Evolutionary conservation across 2,329 filamentous ascomycete species (phyloP), one percentile per base, ranked within the genome.

Genomic region (Dothideomycetidae sp.): DNA sequence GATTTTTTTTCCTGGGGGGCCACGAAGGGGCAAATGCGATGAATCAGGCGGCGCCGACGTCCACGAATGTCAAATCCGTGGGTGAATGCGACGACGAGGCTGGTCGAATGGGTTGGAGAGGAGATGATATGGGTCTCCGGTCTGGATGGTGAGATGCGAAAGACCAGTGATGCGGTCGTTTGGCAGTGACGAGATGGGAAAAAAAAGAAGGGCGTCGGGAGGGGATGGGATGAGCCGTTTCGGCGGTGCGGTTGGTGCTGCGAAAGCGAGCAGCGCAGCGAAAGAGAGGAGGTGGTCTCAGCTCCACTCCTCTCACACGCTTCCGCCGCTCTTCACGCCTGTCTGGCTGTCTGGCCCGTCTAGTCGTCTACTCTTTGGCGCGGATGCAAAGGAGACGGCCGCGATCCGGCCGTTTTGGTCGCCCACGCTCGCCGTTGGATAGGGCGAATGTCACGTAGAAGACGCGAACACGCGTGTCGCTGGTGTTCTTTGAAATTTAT

Each of bases 1-100:
- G 15, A 33, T 16, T 42, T 39, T 36, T 41, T 41, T 37, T 33
- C 21, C 21, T 26, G 31, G 31, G 19, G 31, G 15, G 5, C 5
- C 10, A 12, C 17, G n/a, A n/a, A 13, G 17, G 34, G 5, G 19
- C 30, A 26, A 19, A 26, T 13, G 21, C 13, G 16, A n/a, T n/a
- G n/a, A n/a, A n/a, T n/a, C n/a, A n/a, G n/a, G 14, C 14, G 16
- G 38, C 26, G 19, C 21, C 18, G 19, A 30, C 35, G 40, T 29
- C 29, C 33, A 21, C 40, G 26, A 35, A 42, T 42, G 30, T 34
- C 40, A 42, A 37, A 42, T 38, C 31, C 35, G 29, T 19, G 35
- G 34, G 32, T 23, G 10, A 15, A 11, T 33, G 5, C n/a, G 13
- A 16, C 11, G 15, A 15, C 11, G 9, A 10, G 10, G 17, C 31